phyloP scores from a whole-genome alignment of 2,329 filamentous ascomycete genomes.

The Huntiella omanensis region DNA sequence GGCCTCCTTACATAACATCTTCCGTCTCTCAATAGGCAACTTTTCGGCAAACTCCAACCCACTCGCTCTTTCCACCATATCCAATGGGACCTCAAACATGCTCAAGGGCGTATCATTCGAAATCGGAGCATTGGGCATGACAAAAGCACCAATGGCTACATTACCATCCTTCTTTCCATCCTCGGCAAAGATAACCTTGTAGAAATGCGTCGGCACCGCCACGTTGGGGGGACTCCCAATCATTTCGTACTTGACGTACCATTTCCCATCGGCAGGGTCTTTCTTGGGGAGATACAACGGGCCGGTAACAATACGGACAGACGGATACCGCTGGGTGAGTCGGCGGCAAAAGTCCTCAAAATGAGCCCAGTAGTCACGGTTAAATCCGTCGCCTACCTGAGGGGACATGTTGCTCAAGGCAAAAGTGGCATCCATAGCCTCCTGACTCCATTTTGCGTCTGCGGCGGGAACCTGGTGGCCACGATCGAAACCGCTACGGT shows the following conservation, averaged over 20 bases:
- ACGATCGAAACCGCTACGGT: constrained; percentile 81
- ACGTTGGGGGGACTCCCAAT: constrained; percentile 87
- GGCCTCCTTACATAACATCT: constrained; percentile 70
- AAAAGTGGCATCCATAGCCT: constrained; percentile 91
- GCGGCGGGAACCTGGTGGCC: constrained; percentile 95
- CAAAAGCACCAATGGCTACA: constrained; percentile 84
- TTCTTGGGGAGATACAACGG: constrained; percentile 80
- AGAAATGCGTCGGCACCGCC: constrained; percentile 95
- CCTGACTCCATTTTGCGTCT: constrained; percentile 87
- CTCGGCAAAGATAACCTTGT: constrained; percentile 96
- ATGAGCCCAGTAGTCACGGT: constrained; percentile 97
- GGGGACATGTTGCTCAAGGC: constrained; percentile 92
- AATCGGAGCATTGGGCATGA: constrained; percentile 81
- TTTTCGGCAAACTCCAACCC: constrained; percentile 79
- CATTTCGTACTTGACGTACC: constrained; percentile 88
- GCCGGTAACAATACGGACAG: constrained; percentile 79
- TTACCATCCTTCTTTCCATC: constrained; percentile 50
- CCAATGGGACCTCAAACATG: constrained; percentile 89
- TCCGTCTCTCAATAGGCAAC: constrained; percentile 53
- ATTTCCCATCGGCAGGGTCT: constrained; percentile 67
- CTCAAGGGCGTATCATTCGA: constrained; percentile 69
- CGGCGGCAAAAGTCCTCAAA: constrained; percentile 93
- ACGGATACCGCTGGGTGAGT: constrained; percentile 63
- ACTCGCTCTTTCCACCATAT: constrained; percentile 79
- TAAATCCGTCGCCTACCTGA: constrained; percentile 95